These are phyloP conservation scores for Tylopilus plumbeoviolaceoides DNA, from an alignment of 768 basidiomycete species.

Conservation along the genomic window DNA sequence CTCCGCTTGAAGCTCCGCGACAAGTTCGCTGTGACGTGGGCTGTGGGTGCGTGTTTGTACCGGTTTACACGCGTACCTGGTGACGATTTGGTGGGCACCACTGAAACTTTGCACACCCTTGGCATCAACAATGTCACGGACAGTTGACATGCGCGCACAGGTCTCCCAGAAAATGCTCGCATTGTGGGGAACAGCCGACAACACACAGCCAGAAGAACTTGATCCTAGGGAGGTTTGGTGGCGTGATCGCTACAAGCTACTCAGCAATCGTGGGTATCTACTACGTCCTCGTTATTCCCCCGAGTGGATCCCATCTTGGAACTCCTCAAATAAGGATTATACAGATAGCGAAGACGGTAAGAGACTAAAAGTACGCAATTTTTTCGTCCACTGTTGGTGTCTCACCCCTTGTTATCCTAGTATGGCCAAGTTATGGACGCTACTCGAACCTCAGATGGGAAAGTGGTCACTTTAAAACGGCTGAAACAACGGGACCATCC, in stretches of 20 bases:
- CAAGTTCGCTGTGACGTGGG: too few relatives aligned
- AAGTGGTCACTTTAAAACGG: slow-evolving; percentile 29
- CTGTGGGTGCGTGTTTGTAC: too few relatives aligned
- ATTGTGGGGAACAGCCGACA: background rate
- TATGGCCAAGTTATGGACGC: slow-evolving; percentile 25
- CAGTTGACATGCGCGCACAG: too few relatives aligned
- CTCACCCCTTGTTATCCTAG: background rate
- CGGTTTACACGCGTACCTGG: too few relatives aligned
- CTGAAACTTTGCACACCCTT: too few relatives aligned
- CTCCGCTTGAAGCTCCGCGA: too few relatives aligned
- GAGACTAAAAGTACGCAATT: slow-evolving; percentile 3
- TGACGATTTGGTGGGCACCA: too few relatives aligned
- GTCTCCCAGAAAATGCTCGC: background rate
- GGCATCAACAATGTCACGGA: too few relatives aligned
- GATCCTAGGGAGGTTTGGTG: slow-evolving; percentile 12
- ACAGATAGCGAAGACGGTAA: background rate
- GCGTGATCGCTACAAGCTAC: slow-evolving; percentile 5
- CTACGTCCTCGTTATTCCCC: slow-evolving; percentile 7
- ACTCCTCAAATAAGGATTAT: background rate
- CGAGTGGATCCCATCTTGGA: slow-evolving; percentile 11
- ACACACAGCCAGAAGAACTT: slow-evolving; percentile 1
- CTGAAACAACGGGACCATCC: slow-evolving; percentile 10
- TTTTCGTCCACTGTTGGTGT: background rate
- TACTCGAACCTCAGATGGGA: slow-evolving; percentile 22
- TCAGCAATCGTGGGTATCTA: background rate